Conservation (phyloP, 495 filamentous ascomycete species). For the Daldinia loculata region DNA sequence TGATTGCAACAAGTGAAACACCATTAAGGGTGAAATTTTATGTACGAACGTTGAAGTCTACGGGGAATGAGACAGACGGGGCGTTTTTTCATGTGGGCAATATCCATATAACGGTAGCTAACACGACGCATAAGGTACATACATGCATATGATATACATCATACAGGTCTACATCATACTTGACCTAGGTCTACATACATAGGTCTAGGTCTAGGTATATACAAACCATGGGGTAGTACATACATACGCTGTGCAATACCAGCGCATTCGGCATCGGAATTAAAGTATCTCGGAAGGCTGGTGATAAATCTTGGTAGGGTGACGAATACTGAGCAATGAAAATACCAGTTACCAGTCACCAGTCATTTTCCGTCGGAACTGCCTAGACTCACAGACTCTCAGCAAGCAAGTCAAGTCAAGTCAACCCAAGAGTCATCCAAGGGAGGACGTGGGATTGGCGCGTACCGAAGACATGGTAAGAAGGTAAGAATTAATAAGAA, state of each 20-base stretch:
- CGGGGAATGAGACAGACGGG: background rate
- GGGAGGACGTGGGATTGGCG: slow-evolving; percentile 27
- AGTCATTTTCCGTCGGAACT: slow-evolving; percentile 19
- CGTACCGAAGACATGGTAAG: slow-evolving; percentile 40
- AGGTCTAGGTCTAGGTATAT: background rate
- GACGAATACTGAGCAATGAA: slow-evolving; percentile 14
- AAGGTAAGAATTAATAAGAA: slow-evolving; percentile 39
- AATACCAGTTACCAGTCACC: slow-evolving; percentile 13
- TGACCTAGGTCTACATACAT: too few relatives aligned
- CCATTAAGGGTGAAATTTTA: slow-evolving; percentile 17
- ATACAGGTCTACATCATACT: background rate
- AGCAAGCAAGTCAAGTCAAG: slow-evolving; percentile 9
- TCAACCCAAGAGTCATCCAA: background rate
- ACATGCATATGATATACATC: background rate
- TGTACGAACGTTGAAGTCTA: slow-evolving; percentile 7
- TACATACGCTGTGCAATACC: background rate
- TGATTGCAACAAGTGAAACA: slow-evolving; percentile 11
- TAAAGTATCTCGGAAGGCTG: slow-evolving; percentile 23
- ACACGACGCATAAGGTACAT: background rate
- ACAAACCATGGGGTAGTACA: background rate
- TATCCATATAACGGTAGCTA: background rate
- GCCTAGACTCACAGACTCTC: background rate
- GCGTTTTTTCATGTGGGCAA: background rate
- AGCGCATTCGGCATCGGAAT: slow-evolving; percentile 3
- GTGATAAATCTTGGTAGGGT: slow-evolving; percentile 21